Evolutionary conservation across 176 grass and related monocot species (phyloP).

Genomic region (Triticum timopheevii): DNA sequence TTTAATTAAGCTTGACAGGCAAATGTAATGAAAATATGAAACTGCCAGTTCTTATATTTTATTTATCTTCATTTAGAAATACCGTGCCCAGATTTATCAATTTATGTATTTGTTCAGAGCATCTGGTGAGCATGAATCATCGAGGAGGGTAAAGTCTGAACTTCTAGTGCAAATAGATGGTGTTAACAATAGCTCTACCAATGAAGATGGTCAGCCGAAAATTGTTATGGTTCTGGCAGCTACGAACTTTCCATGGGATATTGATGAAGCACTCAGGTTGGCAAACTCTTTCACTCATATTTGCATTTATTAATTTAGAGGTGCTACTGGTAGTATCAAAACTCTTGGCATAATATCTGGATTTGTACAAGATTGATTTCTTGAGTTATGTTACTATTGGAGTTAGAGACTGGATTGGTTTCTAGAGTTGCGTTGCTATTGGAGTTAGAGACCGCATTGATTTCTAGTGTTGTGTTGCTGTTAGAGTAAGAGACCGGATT

Average conservation of each 20-base stretch:
- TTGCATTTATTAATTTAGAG: conserved; percentile 25
- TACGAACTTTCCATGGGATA: conserved; percentile 98
- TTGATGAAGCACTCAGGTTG: conserved; percentile 96
- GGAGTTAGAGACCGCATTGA: neutral
- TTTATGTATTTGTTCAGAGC: conserved; percentile 48
- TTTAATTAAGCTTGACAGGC: neutral
- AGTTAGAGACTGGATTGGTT: neutral
- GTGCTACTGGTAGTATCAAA: neutral
- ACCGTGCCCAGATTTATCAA: neutral
- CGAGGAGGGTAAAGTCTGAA: conserved; percentile 99
- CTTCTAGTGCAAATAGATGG: conserved; percentile 97
- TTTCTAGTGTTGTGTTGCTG: neutral
- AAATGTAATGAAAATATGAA: neutral
- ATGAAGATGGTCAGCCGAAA: conserved; percentile 87
- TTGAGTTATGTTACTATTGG: conserved; percentile 1
- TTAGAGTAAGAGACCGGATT: neutral
- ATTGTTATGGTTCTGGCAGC: conserved; percentile 97
- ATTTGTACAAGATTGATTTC: conserved; percentile 22
- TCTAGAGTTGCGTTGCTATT: too few relatives aligned
- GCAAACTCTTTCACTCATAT: conserved; percentile 12
- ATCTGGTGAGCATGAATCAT: conserved; percentile 98
- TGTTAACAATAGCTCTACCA: conserved; percentile 83
- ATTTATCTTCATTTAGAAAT: neutral
- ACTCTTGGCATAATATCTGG: neutral
- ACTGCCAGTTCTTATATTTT: neutral